A percentile compares a stretch with the other conserved stretches of the same genome.
Conservation (phyloP, 2,329 filamentous ascomycete genomes). For the Penicillium concentricum region DNA sequence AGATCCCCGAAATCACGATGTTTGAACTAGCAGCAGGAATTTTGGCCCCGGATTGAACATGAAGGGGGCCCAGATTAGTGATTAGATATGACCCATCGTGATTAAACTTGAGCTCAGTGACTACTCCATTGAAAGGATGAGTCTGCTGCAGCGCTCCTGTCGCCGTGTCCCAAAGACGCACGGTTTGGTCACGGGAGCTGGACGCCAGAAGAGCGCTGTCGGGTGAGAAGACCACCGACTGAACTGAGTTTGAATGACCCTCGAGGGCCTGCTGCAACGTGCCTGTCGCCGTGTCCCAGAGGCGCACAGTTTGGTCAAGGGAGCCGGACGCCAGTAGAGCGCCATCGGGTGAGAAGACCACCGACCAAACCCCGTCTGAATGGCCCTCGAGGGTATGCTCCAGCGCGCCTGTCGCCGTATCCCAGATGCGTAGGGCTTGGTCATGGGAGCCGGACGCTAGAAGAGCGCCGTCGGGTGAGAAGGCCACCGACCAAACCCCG, state of each 20-base stretch:
- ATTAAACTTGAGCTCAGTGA: constrained; percentile 3
- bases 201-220: background rate
- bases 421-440: background rate
- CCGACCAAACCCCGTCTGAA: background rate
- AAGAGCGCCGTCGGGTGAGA: constrained; percentile 14
- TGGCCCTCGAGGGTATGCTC: background rate
- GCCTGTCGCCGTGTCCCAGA: background rate
- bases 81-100: constrained; percentile 1
- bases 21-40: background rate
- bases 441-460: background rate
- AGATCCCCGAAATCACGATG: background rate
- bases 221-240: constrained; percentile 21
- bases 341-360: constrained; percentile 19
- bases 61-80: constrained; percentile 3
- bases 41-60: background rate
- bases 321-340: background rate
- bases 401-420: background rate
- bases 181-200: background rate
- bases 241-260: background rate
- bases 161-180: background rate
- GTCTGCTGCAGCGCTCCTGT: background rate
- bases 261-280: background rate
- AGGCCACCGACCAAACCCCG: constrained; percentile 11
- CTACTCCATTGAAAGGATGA: constrained; percentile 7
- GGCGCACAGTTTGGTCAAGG: background rate